Percentiles rank a stretch among this genome's conserved stretches.
These are phyloP conservation scores for Daldinia grandis DNA, from an alignment of 495 filamentous ascomycete species.

Conservation along the genomic window DNA sequence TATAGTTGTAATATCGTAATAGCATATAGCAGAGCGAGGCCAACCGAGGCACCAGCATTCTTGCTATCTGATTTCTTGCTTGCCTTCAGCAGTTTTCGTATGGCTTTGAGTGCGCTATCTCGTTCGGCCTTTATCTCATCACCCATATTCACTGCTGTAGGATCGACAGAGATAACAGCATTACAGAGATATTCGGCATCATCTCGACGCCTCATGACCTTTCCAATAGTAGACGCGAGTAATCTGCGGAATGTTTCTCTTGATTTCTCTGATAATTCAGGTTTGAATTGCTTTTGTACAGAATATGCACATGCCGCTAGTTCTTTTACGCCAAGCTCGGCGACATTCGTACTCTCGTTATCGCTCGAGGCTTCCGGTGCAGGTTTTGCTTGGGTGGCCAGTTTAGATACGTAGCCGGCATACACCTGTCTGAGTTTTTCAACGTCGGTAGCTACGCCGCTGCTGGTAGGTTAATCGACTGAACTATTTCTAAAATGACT, in stretches of 20 bases:
- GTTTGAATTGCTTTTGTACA: conserved; percentile 50
- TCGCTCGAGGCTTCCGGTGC: conserved; percentile 1
- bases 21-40: conserved; percentile 84
- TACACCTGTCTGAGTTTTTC: conserved; percentile 59
- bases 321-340: conserved; percentile 51
- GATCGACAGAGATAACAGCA: conserved; percentile 56
- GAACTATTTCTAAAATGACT: background rate
- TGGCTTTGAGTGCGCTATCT: conserved; percentile 67
- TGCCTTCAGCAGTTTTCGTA: conserved; percentile 74
- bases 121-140: conserved; percentile 67
- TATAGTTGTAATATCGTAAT: conserved; percentile 88
- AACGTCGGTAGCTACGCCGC: conserved; percentile 39
- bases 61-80: conserved; percentile 52
- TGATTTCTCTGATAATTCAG: conserved; percentile 63
- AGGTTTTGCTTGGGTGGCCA: conserved; percentile 41
- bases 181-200: conserved; percentile 61
- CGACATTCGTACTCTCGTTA: conserved; percentile 24
- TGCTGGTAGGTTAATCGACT: conserved; percentile 31
- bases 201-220: conserved; percentile 70
- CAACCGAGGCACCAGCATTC: conserved; percentile 57
- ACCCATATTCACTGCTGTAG: conserved; percentile 67
- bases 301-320: conserved; percentile 61
- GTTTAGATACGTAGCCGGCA: conserved; percentile 63
- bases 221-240: conserved; percentile 69
- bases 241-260: conserved; percentile 74